phyloP scores from a whole-genome alignment of 441 rosid genomes.

The Sinapis alba region DNA sequence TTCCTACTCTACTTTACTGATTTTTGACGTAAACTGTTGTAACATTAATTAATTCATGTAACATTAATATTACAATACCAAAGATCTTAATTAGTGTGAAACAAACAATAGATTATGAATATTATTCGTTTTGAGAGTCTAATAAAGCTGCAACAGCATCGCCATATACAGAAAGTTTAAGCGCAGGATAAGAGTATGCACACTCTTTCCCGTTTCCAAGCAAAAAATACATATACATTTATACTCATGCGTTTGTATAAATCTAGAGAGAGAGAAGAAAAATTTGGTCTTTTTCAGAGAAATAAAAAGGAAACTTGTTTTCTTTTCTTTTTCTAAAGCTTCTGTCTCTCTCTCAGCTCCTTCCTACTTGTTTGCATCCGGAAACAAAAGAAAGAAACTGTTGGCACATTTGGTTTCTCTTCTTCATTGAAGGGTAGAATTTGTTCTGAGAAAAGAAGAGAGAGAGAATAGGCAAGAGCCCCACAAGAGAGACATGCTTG shows the following conservation, averaged over 20 bases:
- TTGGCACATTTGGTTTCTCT: constrained; percentile 41
- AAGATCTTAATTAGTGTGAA: background rate
- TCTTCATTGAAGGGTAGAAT: constrained; percentile 59
- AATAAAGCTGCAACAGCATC: constrained; percentile 65
- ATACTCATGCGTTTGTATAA: constrained; percentile 16
- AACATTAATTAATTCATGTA: constrained; percentile 4
- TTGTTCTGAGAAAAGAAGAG: constrained; percentile 44
- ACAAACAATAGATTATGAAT: background rate
- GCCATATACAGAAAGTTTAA: constrained; percentile 61
- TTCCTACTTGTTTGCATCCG: constrained; percentile 36
- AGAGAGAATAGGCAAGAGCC: constrained; percentile 36
- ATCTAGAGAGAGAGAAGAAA: constrained; percentile 20
- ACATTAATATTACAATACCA: background rate
- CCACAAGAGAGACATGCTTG: constrained; percentile 58
- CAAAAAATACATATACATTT: constrained; percentile 29
- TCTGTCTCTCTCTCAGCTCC: constrained; percentile 24
- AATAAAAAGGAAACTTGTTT: background rate
- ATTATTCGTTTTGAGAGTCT: constrained; percentile 16
- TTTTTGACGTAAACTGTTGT: constrained; percentile 36
- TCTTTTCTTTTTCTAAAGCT: background rate
- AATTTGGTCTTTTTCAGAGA: constrained; percentile 25
- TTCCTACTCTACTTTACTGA: constrained; percentile 45
- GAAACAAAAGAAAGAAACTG: constrained; percentile 36
- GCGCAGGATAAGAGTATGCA: constrained; percentile 75
- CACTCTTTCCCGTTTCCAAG: constrained; percentile 60